phyloP scores from a whole-genome alignment of 208 protist species.

The Leishmania tropica region DNA sequence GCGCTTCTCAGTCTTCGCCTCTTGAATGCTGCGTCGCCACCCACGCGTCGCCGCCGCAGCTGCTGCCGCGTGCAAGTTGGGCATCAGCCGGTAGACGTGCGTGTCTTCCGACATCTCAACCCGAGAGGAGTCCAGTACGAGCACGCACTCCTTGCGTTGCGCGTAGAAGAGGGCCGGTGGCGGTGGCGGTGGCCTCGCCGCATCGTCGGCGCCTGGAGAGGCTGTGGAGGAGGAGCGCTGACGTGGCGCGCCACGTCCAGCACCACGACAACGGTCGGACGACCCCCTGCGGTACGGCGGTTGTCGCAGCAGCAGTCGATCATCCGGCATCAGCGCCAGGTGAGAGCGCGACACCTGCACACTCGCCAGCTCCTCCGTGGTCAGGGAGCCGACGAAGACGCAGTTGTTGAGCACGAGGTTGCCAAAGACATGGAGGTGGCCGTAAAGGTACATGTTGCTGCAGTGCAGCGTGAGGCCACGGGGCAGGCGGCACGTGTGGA shows the following conservation, averaged over 20 bases:
- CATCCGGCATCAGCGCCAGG: conserved; percentile 45
- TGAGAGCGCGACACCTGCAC: conserved; percentile 37
- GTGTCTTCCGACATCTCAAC: conserved; percentile 55
- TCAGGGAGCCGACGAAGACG: conserved; percentile 56
- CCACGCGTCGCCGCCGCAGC: neutral
- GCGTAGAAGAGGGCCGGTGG: conserved; percentile 21
- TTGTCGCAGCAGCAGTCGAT: conserved; percentile 26
- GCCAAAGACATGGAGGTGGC: conserved; percentile 58
- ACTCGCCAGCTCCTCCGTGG: conserved; percentile 43
- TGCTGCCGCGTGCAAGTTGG: neutral
- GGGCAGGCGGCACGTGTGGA: conserved; percentile 42
- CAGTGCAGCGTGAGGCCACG: conserved; percentile 45
- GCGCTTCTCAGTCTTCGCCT: neutral
- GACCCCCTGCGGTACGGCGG: neutral
- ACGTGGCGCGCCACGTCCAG: neutral
- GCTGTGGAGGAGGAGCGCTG: neutral
- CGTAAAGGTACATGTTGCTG: conserved; percentile 53
- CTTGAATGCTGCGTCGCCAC: neutral
- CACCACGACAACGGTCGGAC: neutral
- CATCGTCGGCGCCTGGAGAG: neutral
- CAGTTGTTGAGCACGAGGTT: conserved; percentile 56
- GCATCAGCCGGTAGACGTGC: conserved; percentile 31
- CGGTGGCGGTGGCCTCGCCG: neutral
- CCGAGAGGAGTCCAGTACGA: conserved; percentile 56
- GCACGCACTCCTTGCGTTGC: conserved; percentile 49